Percentiles rank a stretch among this genome's conserved stretches.
phyloP scores from a whole-genome alignment of 2,329 filamentous ascomycete genomes.

The Fusarium xyrophilum region DNA sequence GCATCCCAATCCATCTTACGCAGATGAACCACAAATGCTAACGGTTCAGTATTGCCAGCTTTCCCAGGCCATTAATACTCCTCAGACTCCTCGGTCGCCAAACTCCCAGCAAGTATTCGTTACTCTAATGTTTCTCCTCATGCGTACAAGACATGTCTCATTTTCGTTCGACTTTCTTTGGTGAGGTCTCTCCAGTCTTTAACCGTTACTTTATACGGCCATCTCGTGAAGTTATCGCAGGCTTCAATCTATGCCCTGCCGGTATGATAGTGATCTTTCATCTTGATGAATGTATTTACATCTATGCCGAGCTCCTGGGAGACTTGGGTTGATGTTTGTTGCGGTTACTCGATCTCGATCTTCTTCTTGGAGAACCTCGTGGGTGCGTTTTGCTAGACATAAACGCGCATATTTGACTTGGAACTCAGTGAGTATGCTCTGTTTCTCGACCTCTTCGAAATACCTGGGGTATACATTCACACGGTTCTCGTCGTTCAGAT shows the following conservation, averaged over 20 bases:
- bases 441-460: too few relatives aligned
- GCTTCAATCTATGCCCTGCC: accelerated
- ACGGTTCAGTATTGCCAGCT: too few relatives aligned
- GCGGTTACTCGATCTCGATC: neutral
- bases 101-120: too few relatives aligned
- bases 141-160: neutral
- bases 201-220: neutral
- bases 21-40: too few relatives aligned
- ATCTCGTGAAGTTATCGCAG: neutral
- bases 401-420: neutral
- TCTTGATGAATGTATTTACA: accelerated
- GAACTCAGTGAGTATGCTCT: neutral
- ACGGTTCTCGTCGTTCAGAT: too few relatives aligned
- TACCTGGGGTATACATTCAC: too few relatives aligned
- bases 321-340: accelerated
- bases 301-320: accelerated
- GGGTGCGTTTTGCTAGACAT: neutral
- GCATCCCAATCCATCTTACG: too few relatives aligned
- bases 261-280: neutral
- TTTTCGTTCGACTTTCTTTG: neutral
- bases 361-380: neutral
- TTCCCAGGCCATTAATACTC: too few relatives aligned
- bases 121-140: too few relatives aligned
- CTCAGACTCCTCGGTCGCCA: too few relatives aligned
- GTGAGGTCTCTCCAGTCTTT: neutral